Percentiles rank a stretch among this genome's conserved stretches.
Conservation (phyloP, 2,329 filamentous ascomycete species). For the Exophiala dermatitidis region DNA sequence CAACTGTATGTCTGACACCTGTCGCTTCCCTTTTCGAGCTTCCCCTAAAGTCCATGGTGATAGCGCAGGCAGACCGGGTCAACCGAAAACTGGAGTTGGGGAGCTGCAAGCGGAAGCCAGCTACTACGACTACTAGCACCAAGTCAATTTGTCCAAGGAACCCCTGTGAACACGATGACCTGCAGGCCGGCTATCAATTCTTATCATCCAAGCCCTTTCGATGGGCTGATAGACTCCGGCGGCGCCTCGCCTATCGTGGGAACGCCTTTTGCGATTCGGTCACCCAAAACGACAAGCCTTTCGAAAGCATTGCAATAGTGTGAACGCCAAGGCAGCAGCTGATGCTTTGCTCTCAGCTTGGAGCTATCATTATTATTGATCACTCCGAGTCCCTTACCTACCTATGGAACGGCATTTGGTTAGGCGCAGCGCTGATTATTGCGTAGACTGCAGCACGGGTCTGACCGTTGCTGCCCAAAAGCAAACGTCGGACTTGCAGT, state of each 20-base stretch:
- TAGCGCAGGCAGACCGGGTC: neutral
- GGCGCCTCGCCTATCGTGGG: constrained; percentile 20
- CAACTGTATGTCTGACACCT: constrained; percentile 2
- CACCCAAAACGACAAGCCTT: neutral
- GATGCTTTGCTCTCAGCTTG: neutral
- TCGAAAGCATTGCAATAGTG: neutral
- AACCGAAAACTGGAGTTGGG: neutral
- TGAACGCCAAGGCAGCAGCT: neutral
- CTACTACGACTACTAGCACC: neutral
- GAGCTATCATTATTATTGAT: neutral
- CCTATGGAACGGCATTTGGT: neutral
- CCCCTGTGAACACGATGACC: constrained; percentile 16
- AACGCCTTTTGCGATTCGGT: neutral
- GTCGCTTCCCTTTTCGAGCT: constrained; percentile 4
- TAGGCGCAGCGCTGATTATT: neutral
- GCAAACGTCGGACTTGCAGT: neutral
- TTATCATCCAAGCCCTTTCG: constrained; percentile 1
- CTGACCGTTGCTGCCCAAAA: constrained; percentile 10
- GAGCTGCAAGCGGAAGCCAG: neutral
- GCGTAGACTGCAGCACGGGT: constrained; percentile 19
- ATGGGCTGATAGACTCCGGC: constrained; percentile 17
- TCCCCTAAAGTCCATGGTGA: constrained; percentile 1
- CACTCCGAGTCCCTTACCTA: neutral
- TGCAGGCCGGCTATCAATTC: constrained; percentile 13
- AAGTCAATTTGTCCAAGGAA: constrained; percentile 15